phyloP scores from a whole-genome alignment of 1,284 basidiomycete species.

The Sporisorium reilianum region DNA sequence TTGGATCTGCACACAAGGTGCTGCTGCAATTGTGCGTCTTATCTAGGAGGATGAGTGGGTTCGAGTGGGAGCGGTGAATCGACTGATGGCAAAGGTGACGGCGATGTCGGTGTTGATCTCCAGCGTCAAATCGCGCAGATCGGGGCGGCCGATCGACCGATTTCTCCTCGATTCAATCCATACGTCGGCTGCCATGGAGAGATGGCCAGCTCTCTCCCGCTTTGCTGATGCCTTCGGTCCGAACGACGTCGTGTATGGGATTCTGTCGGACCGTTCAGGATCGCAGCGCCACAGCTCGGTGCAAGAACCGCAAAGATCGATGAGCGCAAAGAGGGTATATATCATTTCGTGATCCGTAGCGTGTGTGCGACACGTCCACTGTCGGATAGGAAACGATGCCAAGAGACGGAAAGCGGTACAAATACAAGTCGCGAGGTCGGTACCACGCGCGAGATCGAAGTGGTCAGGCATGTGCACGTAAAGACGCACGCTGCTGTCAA shows the following conservation, averaged over 20 bases:
- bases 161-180: not conserved
- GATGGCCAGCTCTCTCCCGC: too few species aligned
- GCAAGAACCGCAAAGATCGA: not conserved
- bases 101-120: not conserved
- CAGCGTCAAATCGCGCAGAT: not conserved
- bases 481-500: not conserved
- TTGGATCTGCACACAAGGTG: too few species aligned
- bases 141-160: not conserved
- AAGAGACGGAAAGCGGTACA: not conserved
- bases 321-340: conserved; percentile 5
- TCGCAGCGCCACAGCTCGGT: not conserved
- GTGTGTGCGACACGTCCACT: not conserved
- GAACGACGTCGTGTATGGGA: not conserved
- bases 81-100: too few species aligned
- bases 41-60: too few species aligned
- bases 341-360: not conserved
- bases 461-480: not conserved
- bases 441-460: not conserved
- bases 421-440: conserved; percentile 5
- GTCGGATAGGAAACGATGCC: not conserved
- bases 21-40: too few species aligned
- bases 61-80: too few species aligned
- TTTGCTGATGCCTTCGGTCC: too few species aligned
- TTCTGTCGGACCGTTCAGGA: not conserved
- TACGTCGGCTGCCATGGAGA: not conserved